A percentile compares a stretch with the other conserved stretches of the same genome.
Evolutionary conservation across 1,139 yeast genomes (phyloP).

Genomic region (Zygoascus sp.): DNA sequence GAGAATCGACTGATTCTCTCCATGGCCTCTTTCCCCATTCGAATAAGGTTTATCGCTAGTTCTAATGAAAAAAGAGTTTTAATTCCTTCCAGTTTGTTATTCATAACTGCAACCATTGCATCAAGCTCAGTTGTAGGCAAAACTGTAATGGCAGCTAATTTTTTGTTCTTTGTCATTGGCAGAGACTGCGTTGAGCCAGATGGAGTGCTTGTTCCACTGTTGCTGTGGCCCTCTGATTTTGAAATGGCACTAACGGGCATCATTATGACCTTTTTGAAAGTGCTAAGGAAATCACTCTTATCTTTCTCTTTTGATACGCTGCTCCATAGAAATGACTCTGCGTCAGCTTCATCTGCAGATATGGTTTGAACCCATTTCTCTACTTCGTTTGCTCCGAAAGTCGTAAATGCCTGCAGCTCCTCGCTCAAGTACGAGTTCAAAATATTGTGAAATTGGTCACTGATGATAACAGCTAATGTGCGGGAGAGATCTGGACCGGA

Average conservation of each 20-base stretch:
- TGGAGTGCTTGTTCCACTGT: slow-evolving; percentile 13
- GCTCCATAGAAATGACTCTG: slow-evolving; percentile 42
- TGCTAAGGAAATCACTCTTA: slow-evolving; percentile 49
- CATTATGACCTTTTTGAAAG: slow-evolving; percentile 45
- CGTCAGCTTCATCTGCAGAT: slow-evolving; percentile 35
- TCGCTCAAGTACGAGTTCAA: slow-evolving; percentile 40
- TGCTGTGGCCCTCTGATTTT: not conserved
- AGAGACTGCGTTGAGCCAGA: slow-evolving; percentile 15
- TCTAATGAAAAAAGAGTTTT: slow-evolving; percentile 41
- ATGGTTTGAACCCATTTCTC: slow-evolving; percentile 35
- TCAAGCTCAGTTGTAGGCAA: slow-evolving; percentile 42
- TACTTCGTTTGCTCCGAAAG: slow-evolving; percentile 32
- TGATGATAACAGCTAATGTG: slow-evolving; percentile 38
- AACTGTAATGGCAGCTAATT: slow-evolving; percentile 14
- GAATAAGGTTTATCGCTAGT: slow-evolving; percentile 39
- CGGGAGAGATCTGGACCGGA: slow-evolving; percentile 35
- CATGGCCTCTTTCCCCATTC: slow-evolving; percentile 37
- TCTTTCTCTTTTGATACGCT: slow-evolving; percentile 41
- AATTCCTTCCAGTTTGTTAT: slow-evolving; percentile 39
- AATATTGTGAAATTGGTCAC: slow-evolving; percentile 45
- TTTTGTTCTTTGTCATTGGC: slow-evolving; percentile 10
- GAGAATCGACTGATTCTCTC: slow-evolving; percentile 36
- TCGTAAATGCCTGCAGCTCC: slow-evolving; percentile 37
- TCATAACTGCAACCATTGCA: slow-evolving; percentile 43
- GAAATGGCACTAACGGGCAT: slow-evolving; percentile 35